Evolutionary conservation across 1,284 basidiomycete genomes (phyloP), one percentile per base, ranked within the genome.

Genomic region (Cryptococcus depauperatus): DNA sequence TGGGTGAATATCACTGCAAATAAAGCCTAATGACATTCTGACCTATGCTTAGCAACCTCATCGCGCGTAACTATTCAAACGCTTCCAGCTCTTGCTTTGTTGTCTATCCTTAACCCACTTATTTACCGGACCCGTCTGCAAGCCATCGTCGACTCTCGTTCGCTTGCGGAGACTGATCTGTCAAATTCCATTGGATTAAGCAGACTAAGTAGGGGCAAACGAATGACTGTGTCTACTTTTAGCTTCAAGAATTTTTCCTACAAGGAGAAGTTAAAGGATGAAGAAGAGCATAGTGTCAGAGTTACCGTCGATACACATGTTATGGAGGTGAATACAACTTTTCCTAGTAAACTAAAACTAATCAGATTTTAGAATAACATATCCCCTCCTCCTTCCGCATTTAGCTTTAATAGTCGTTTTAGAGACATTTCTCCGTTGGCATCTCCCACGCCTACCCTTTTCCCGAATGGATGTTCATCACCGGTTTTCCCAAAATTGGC

Each of bases 391-490:
- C 33, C 35, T 9, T 37, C 40, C 16, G 40, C 40, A n/a, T 42
- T 30, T 21, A 42, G 18, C 16, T 37, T 16, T 18, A 37, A 30
- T n/a, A 41, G 23, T 26, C 18, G 41, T 27, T 37, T 43, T 32
- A 25, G 22, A 9, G 35, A 21, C 4, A 25, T 37, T 27, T 46
- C 45, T 6, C 35, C 34, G 7, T n/a, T 42, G 14, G 9, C 41
- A 16, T 41, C 44, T 11, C 44, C 44, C 13, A 41, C 40, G 35
- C 44, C 38, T 19, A 47, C 46, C 6, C 41, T 41, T n/a, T n/a
- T 19, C 9, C 25, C 30, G 10, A 21, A 47, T 26, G 23, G 35
- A 18, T 21, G 14, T 35, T 35, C 34, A 7, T 18, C 7, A 19
- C 19, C 21, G 19, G 19, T 37, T 37, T 18, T 16, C 25, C 45